Evolutionary conservation across 192 early-diverging fungal species (phyloP).

Genomic region (Rhizoclosmatium sp.): DNA sequence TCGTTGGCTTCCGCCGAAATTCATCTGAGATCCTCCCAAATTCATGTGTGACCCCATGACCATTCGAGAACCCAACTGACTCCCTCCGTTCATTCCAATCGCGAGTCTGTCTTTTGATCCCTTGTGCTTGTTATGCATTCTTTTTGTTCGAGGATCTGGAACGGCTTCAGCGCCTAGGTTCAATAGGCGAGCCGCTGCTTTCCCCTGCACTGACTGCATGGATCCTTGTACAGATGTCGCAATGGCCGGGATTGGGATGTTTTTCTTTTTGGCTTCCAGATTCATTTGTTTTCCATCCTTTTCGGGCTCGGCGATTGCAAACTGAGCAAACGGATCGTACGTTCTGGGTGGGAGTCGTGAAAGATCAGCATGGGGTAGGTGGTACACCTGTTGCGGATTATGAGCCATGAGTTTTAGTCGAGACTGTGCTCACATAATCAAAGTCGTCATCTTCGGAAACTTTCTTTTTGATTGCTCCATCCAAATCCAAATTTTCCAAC

Average conservation of each 20-base stretch:
- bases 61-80: constrained; percentile 2
- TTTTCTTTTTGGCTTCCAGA: background rate
- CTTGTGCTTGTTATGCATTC: constrained; percentile 17
- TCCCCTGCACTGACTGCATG: constrained; percentile 29
- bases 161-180: constrained; percentile 20
- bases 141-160: constrained; percentile 3
- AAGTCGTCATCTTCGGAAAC: constrained; percentile 56
- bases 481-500: constrained; percentile 56
- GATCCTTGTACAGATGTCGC: background rate
- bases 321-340: constrained; percentile 50
- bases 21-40: constrained; percentile 1
- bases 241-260: constrained; percentile 34
- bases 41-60: background rate
- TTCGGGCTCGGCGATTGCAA: constrained; percentile 22
- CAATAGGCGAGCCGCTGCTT: constrained; percentile 27
- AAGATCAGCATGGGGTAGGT: constrained; percentile 55
- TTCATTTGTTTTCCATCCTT: constrained; percentile 32
- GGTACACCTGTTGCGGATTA: constrained; percentile 43
- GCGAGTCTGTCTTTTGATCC: constrained; percentile 6
- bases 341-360: constrained; percentile 39
- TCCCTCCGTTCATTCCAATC: background rate
- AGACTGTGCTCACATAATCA: constrained; percentile 48
- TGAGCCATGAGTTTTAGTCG: constrained; percentile 18
- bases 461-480: constrained; percentile 51
- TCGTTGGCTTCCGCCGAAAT: background rate